Percentiles rank a stretch among this genome's conserved stretches.
These are phyloP conservation scores for Phytophthora tentaculata DNA, from an alignment of 352 stramenopile genomes.

Conservation along the genomic window DNA sequence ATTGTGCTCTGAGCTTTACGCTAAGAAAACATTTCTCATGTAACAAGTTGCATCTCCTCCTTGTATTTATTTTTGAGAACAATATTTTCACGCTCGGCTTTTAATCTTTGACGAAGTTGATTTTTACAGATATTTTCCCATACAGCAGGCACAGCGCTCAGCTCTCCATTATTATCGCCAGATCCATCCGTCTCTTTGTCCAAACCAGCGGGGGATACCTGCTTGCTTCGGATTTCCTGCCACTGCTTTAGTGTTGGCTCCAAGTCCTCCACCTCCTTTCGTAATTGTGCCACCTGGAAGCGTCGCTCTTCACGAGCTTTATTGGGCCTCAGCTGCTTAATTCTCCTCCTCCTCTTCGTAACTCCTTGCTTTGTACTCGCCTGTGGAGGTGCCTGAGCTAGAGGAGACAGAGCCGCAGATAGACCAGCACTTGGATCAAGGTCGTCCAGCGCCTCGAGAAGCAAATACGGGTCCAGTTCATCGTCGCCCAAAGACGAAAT, in stretches of 20 bases:
- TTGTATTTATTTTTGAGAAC: background rate
- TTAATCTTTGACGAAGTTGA: background rate
- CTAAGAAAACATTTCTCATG: no score
- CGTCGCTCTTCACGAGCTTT: slow-evolving; percentile 29
- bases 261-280: slow-evolving; percentile 15
- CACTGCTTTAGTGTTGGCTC: slow-evolving; percentile 21
- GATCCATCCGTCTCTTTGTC: background rate
- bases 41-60: background rate
- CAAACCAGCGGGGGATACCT: background rate
- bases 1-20: no score
- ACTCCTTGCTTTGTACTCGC: background rate
- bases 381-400: no score
- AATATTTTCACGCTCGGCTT: background rate
- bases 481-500: background rate
- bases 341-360: no score
- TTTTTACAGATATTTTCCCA: background rate
- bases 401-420: background rate
- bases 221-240: slow-evolving; percentile 6
- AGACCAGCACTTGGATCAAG: background rate
- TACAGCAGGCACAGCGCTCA: background rate
- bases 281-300: slow-evolving; percentile 19
- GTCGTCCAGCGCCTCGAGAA: background rate
- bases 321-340: slow-evolving; percentile 19
- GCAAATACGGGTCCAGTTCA: background rate
- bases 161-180: background rate